A percentile compares a stretch with the other conserved stretches of the same genome.
Evolutionary conservation across 805 yeast genomes (phyloP).

Genomic region (Candida manassasensis): DNA sequence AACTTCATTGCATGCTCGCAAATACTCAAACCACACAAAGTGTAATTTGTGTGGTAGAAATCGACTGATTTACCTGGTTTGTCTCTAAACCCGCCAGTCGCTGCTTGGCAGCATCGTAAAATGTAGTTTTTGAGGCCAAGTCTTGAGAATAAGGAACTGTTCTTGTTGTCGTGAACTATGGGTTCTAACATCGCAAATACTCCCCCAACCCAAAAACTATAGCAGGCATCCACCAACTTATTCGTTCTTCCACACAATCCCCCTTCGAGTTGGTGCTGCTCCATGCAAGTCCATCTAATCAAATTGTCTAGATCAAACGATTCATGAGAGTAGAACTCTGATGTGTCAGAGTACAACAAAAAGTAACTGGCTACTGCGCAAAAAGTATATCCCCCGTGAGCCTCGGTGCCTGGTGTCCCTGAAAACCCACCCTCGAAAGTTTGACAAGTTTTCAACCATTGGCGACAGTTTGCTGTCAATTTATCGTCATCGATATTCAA

Average conservation of each 20-base stretch:
- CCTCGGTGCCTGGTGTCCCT: conserved; percentile 74
- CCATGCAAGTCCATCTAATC: conserved; percentile 60
- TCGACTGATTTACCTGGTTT: conserved; percentile 83
- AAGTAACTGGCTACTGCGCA: conserved; percentile 70
- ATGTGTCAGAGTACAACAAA: conserved; percentile 40
- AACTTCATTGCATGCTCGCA: conserved; percentile 42
- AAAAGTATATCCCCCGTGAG: conserved; percentile 95
- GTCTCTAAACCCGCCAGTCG: conserved; percentile 75
- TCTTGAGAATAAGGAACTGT: conserved; percentile 42
- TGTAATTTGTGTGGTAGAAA: conserved; percentile 87
- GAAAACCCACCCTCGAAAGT: conserved; percentile 96
- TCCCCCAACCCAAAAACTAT: conserved; percentile 94
- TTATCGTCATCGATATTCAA: conserved; percentile 61
- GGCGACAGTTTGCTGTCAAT: conserved; percentile 45
- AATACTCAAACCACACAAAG: conserved; percentile 66
- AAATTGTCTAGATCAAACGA: conserved; percentile 42
- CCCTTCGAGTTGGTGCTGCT: conserved; percentile 75
- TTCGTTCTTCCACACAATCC: conserved; percentile 89
- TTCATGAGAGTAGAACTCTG: conserved; percentile 12
- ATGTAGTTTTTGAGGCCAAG: conserved; percentile 61
- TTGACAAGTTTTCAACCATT: conserved; percentile 70
- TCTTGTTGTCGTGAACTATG: conserved; percentile 1
- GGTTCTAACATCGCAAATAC: conserved; percentile 56
- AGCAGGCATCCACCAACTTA: conserved; percentile 94
- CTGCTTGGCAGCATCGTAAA: conserved; percentile 69